These are phyloP conservation scores for Eutrema salsugineum DNA, from an alignment of 441 rosid species.

Conservation along the genomic window DNA sequence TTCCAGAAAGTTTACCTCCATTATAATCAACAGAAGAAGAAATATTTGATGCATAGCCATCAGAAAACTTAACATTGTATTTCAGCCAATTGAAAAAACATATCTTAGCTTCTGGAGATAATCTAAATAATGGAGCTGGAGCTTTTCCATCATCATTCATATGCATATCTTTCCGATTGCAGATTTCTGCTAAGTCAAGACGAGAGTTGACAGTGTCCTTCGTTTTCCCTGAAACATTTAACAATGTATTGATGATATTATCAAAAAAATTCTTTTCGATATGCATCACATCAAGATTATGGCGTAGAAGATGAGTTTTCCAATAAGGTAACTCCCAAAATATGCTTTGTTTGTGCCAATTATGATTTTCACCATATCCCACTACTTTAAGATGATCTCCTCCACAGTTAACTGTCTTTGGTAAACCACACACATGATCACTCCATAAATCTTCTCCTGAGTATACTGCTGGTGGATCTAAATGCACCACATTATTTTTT, in stretches of 20 bases:
- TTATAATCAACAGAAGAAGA: not conserved
- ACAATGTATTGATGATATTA: not conserved
- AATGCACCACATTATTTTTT: no score
- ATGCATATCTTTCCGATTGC: not conserved
- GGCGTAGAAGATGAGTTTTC: not conserved
- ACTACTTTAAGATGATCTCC: no score
- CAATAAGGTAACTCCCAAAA: no score
- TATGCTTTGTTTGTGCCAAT: no score
- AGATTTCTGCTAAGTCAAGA: not conserved
- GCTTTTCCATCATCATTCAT: not conserved
- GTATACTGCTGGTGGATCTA: no score
- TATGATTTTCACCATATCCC: no score
- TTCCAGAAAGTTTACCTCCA: not conserved
- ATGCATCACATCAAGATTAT: not conserved
- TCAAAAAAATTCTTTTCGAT: not conserved
- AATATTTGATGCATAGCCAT: not conserved
- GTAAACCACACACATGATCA: no score
- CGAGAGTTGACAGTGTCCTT: not conserved
- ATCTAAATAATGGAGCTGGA: not conserved
- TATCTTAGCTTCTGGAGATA: not conserved
- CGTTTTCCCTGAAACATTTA: not conserved
- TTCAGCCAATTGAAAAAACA: not conserved
- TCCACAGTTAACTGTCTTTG: no score
- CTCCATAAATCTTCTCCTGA: no score
- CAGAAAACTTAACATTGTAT: not conserved